phyloP scores from a whole-genome alignment of 116 monocot genomes.

The Cymodocea nodosa region DNA sequence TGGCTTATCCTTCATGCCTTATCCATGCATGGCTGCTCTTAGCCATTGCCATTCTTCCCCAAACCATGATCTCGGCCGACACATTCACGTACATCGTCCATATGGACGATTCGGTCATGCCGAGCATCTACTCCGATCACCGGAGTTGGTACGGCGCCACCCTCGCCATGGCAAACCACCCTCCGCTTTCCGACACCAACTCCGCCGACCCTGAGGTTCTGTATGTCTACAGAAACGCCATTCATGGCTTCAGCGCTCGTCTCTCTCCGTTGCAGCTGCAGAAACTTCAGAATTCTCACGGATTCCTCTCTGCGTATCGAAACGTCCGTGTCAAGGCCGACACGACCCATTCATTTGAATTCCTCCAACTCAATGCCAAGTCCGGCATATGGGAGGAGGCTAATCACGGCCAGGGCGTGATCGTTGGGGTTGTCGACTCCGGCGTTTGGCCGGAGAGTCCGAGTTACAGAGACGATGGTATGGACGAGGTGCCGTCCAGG shows the following conservation, averaged over 20 bases:
- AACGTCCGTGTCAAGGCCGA: slow-evolving; percentile 18
- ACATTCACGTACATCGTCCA: slow-evolving; percentile 17
- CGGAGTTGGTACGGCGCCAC: slow-evolving; percentile 33
- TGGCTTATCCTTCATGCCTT: not conserved
- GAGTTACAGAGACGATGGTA: slow-evolving; percentile 39
- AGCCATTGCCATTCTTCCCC: not conserved
- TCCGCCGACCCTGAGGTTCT: slow-evolving; percentile 6
- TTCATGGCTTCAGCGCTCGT: slow-evolving; percentile 52
- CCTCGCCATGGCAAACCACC: slow-evolving; percentile 1
- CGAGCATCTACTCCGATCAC: slow-evolving; percentile 27
- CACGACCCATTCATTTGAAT: slow-evolving; percentile 34
- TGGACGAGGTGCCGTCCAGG: slow-evolving; percentile 18
- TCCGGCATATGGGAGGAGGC: slow-evolving; percentile 32
- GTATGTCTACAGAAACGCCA: slow-evolving; percentile 33
- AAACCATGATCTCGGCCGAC: not conserved
- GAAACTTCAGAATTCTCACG: slow-evolving; percentile 7
- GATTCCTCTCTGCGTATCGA: slow-evolving; percentile 20
- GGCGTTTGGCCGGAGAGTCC: slow-evolving; percentile 62
- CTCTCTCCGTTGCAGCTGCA: slow-evolving; percentile 24
- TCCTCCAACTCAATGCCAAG: slow-evolving; percentile 25
- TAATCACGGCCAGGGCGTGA: slow-evolving; percentile 28
- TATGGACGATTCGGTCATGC: slow-evolving; percentile 44
- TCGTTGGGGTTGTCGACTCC: slow-evolving; percentile 58
- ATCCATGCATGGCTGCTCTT: not conserved
- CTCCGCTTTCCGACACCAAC: too few relatives aligned